Evolutionary conservation across 176 grass and related monocot genomes (phyloP), one percentile per base, ranked within the genome.

Genomic region (Juncus inflexus): DNA sequence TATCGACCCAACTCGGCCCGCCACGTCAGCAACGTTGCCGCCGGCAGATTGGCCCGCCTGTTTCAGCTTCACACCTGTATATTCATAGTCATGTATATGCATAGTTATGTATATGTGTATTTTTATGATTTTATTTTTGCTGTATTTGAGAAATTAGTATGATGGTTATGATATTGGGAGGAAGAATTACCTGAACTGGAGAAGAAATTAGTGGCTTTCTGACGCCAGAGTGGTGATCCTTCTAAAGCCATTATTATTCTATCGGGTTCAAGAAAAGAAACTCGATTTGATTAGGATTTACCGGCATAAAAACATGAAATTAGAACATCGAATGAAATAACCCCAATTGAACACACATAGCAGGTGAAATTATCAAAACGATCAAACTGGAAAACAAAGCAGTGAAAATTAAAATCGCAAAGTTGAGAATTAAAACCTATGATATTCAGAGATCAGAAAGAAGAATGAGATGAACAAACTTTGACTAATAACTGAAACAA

Each of bases 21-120:
- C 94, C 14, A 60, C 85, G 76, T 97, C 94, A 72, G 75, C 66
- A 49, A 89, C 81, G 51, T 97, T 97, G 60, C 70, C 94, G 19
- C 94, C 94, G 0, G 94, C 94, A 12, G 88, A 92, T 79, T 99
- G 85, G 1, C 94, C 78, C 53, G 88, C 94, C 49, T 86, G 83
- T 78, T 86, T 99, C 70, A 99, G 70, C 83, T 76, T 91, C 66
- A 86, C 54, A 58, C 94, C 94, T 99, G 70, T 75, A 66, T 52
- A 61, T 28, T 28, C 19, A 28, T 28, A 28, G 19, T 28, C 19
- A 53, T 12, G 57, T 13, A 40, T 10, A 51, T 47, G 66, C 50
- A 41, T 35, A 15, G 63, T 28, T 3, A 74, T 3, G 14, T 40
- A n/a, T 37, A 39, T 37, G 6, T 9, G 38, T 28, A 67, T 51